Evolutionary conservation across 257 asterid species (phyloP), one percentile per base, ranked within the genome.

Genomic region (Verbena officinalis): DNA sequence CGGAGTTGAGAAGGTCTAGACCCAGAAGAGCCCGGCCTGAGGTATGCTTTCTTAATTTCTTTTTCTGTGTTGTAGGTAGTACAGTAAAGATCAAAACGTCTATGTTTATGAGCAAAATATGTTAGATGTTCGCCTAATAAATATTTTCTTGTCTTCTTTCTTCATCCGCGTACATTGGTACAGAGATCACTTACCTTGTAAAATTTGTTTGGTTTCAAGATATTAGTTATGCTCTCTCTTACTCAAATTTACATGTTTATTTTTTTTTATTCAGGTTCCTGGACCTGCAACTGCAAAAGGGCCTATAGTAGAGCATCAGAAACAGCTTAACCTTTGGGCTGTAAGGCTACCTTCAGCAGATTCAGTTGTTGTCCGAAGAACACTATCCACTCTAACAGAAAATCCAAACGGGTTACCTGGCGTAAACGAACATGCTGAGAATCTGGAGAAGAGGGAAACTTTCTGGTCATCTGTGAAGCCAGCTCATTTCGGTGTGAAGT

Each of bases 281-380:
- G 97, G 46, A 42, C 16, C 16, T 13, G 16, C 16, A 11, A 15
- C 46, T 3, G 15, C 46, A 42, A 11, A 42, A 11, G 16, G 46
- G 5, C 16, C 46, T 11, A 2, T 12, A 1, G 12, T 12, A 1
- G 46, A 42, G 16, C 94, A 85, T 78, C 91, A 82, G 67, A 87
- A 80, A 69, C 55, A 84, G 73, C 71, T 89, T 27, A 87, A 74
- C 23, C 84, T 86, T 34, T 86, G 95, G 98, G 92, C 87, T 11
- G 52, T 91, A 52, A 83, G 73, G 82, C 78, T 91, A 57, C 92
- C 98, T 52, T 89, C 96, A 38, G 95, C 96, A 0, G 98, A 91
- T 81, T 69, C 96, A 9, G 54, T 66, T 15, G 92, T 89, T 0
- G 96, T 89, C 17, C 86, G 88, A 55, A 81, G 95, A 84, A 89